Conservation (phyloP, 139 green algal species). For the Micractinium sp. region DNA sequence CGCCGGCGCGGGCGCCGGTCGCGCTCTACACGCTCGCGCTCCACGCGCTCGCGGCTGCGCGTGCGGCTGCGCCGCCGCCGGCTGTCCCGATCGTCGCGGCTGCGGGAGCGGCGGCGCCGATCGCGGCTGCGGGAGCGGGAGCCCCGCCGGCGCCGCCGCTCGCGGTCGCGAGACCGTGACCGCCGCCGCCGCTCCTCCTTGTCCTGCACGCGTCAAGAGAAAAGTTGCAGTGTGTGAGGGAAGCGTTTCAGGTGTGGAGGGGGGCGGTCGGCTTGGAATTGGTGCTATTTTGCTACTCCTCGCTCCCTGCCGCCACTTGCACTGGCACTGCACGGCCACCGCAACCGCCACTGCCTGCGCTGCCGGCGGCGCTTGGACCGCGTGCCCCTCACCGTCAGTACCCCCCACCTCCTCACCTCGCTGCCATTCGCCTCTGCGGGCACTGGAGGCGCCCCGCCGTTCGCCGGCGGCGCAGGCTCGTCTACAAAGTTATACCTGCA, state of each 20-base stretch:
- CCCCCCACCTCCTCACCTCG: neutral
- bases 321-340: too few species aligned
- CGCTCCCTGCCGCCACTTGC: neutral
- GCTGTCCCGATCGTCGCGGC: neutral
- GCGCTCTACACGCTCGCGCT: too few species aligned
- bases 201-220: neutral
- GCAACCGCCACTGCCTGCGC: neutral
- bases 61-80: neutral
- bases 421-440: constrained; percentile 8
- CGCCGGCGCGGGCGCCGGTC: constrained; percentile 3
- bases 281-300: too few species aligned
- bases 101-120: neutral
- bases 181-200: neutral
- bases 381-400: neutral
- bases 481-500: neutral
- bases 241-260: neutral
- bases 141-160: constrained; percentile 10
- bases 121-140: constrained; percentile 10
- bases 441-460: neutral
- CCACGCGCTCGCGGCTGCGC: neutral
- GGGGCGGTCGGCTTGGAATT: too few species aligned
- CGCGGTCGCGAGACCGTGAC: constrained; percentile 5
- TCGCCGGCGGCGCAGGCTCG: neutral
- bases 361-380: neutral
- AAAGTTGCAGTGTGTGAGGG: neutral